Base-by-base conservation (phyloP, 805 yeast species). In the Myxozyma melibiosi region DNA sequence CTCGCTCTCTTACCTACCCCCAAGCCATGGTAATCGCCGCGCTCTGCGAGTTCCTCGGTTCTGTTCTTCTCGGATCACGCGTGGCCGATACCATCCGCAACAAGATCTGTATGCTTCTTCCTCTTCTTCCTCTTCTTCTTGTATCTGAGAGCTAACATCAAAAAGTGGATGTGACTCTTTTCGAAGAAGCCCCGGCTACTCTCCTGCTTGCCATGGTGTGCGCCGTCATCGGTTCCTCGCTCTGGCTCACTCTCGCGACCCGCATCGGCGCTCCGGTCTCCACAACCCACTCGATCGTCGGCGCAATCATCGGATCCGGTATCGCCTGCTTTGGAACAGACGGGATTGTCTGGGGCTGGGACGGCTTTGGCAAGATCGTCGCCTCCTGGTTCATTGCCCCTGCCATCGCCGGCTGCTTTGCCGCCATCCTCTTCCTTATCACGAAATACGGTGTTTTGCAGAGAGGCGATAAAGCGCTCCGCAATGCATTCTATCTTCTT, bases 361-460 rank as follows among this genome's bases (percentile, higher is more conserved):
- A 64, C 14, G 90, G 91, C 28, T 84, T 86, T 57, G 66, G 87
- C 0, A 85, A 84, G 70, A 86, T 86, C 61, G 81, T 83, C 59
- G 91, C 92, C 2, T 83, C 90, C 11, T 86, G 91, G 91, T 83
- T 84, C 67, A 82, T 86, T 73, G 90, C 92, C 4, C 92, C 92
- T 14, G 69, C 76, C 20, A 74, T 86, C 57, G 86, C 91, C 14
- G 92, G 90, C 59, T 66, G 70, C 35, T 79, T 86, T 62, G 83
- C 89, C 3, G 70, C 86, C 2, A 72, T 80, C 41, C 69, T 84
- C 50, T 86, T 85, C 69, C 71, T 84, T 54, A 70, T 80, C 49
- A 79, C 85, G 53, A 87, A 86, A 70, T 84, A 68, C 64, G 66
- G 71, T 53, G 87, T 86, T 38, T 75, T 86, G 67, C 89, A 85